A percentile compares a stretch with the other conserved stretches of the same genome.
Conservation (phyloP, 1,139 yeast genomes). For the Zygoascus meyerae region DNA sequence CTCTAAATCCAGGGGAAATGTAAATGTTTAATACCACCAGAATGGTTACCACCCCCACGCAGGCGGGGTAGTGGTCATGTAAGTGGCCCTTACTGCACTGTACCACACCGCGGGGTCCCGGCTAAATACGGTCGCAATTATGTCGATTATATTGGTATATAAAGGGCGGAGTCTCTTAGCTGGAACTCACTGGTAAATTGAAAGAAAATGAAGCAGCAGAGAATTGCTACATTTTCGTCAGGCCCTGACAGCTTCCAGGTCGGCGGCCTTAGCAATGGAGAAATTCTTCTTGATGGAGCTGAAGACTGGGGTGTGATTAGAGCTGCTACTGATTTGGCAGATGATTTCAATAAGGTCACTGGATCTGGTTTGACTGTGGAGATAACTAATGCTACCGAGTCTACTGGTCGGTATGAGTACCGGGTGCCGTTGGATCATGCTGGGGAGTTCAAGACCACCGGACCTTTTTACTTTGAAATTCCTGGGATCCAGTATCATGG, state of each 20-base stretch:
- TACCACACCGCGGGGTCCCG: no score
- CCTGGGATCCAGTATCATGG: slow-evolving; percentile 10
- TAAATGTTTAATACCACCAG: no score
- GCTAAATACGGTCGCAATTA: no score
- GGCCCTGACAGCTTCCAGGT: background rate
- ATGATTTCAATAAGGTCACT: slow-evolving; percentile 17
- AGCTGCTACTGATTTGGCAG: slow-evolving; percentile 17
- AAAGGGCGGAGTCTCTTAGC: no score
- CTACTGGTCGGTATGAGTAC: slow-evolving; percentile 17
- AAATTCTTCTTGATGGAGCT: slow-evolving; percentile 20
- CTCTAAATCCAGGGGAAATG: no score
- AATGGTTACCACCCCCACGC: no score
- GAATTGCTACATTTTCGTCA: background rate
- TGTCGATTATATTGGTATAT: no score
- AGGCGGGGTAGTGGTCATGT: no score
- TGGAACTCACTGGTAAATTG: no score
- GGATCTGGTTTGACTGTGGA: slow-evolving; percentile 13
- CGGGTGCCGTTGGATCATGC: slow-evolving; percentile 12
- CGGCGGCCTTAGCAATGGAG: slow-evolving; percentile 4
- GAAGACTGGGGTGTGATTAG: slow-evolving; percentile 19
- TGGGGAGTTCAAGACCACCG: slow-evolving; percentile 9
- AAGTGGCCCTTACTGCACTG: no score
- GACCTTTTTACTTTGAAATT: slow-evolving; percentile 10
- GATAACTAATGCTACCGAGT: slow-evolving; percentile 6
- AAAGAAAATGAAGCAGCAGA: background rate